These are phyloP conservation scores for Pyrenopolyporus hunteri DNA, from an alignment of 495 filamentous ascomycete species.

Conservation along the genomic window DNA sequence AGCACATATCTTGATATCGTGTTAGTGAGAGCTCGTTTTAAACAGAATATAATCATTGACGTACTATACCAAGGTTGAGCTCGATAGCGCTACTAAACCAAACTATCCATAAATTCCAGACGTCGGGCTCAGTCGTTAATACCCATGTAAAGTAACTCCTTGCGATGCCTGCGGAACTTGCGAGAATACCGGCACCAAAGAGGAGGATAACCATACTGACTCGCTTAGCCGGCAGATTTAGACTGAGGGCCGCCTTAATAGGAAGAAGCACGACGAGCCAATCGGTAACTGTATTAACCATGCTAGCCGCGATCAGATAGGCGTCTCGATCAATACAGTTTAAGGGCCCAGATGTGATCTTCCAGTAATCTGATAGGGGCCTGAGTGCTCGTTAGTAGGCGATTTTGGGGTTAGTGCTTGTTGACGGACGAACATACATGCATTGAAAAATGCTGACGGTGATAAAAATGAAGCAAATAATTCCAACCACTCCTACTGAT, in stretches of 20 bases:
- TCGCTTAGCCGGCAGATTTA: constrained; percentile 61
- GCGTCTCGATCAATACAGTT: constrained; percentile 58
- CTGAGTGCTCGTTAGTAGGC: constrained; percentile 39
- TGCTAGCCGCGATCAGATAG: constrained; percentile 59
- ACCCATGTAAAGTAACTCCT: constrained; percentile 54
- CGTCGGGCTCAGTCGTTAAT: constrained; percentile 48
- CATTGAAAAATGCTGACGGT: constrained; percentile 62
- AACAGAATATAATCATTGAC: constrained; percentile 18
- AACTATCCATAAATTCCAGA: constrained; percentile 61
- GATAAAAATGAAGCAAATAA: constrained; percentile 56
- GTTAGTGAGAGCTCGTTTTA: constrained; percentile 5
- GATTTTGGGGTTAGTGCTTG: background rate
- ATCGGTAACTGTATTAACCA: constrained; percentile 67
- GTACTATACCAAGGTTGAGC: constrained; percentile 65
- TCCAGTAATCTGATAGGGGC: constrained; percentile 62
- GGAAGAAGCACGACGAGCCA: constrained; percentile 63
- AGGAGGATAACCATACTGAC: constrained; percentile 62
- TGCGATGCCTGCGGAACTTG: constrained; percentile 62
- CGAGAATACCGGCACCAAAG: constrained; percentile 63
- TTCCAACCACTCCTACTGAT: constrained; percentile 52
- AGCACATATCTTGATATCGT: constrained; percentile 55
- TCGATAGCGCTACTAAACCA: constrained; percentile 62
- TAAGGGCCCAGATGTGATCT: constrained; percentile 43
- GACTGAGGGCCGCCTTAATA: constrained; percentile 62
- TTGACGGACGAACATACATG: constrained; percentile 49